Evolutionary conservation across 257 asterid species (phyloP).

Genomic region (Gentiana macrophylla): DNA sequence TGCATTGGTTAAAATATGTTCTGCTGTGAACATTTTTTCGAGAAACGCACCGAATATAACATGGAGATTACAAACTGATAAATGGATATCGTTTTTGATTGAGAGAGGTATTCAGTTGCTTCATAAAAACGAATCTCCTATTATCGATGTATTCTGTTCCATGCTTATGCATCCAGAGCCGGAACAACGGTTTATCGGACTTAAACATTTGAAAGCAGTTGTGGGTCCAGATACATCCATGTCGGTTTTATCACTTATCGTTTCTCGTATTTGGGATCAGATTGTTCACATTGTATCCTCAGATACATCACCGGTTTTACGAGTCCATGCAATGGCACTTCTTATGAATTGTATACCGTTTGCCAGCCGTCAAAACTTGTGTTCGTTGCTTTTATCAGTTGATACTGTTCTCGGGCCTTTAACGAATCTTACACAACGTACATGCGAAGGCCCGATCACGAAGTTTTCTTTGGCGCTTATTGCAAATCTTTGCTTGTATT

Average conservation of each 20-base stretch:
- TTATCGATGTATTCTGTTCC: constrained; percentile 54
- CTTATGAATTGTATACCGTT: constrained; percentile 69
- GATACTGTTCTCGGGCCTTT: constrained; percentile 65
- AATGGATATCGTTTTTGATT: constrained; percentile 46
- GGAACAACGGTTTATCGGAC: constrained; percentile 79
- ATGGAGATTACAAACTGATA: constrained; percentile 76
- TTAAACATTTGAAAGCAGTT: constrained; percentile 71
- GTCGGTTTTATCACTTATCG: constrained; percentile 40
- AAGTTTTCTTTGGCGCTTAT: constrained; percentile 71
- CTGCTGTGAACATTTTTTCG: constrained; percentile 49
- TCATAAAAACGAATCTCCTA: constrained; percentile 42
- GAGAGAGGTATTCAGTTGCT: constrained; percentile 47
- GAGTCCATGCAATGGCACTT: constrained; percentile 61
- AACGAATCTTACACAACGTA: constrained; percentile 46
- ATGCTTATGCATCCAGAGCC: constrained; percentile 91
- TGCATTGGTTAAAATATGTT: constrained; percentile 42
- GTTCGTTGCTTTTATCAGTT: constrained; percentile 75
- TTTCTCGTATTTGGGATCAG: constrained; percentile 78
- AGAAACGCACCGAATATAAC: constrained; percentile 62
- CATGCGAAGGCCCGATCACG: constrained; percentile 58
- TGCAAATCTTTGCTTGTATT: constrained; percentile 70
- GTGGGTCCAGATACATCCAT: constrained; percentile 51
- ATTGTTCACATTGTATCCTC: constrained; percentile 69
- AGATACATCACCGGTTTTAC: constrained; percentile 61
- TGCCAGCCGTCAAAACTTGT: constrained; percentile 51